phyloP scores from a whole-genome alignment of 2,329 filamentous ascomycete genomes.

The Cytospora schulzeri region DNA sequence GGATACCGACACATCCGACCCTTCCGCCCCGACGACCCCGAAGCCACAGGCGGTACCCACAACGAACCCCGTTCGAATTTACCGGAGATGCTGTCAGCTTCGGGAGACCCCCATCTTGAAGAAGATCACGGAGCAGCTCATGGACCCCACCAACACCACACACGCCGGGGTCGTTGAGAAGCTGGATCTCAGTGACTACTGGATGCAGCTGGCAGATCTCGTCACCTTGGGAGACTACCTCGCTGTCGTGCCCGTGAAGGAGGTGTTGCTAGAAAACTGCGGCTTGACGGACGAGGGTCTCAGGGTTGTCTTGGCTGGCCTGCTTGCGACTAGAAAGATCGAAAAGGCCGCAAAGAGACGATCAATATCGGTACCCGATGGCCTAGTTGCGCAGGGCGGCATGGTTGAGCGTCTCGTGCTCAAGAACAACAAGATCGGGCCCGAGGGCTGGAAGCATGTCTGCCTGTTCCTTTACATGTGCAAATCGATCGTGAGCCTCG shows the following conservation, averaged over 20 bases:
- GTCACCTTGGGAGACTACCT: slow-evolving; percentile 91
- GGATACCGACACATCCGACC: slow-evolving; percentile 63
- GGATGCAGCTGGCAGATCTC: slow-evolving; percentile 80
- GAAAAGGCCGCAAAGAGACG: slow-evolving; percentile 50
- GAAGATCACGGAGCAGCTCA: slow-evolving; percentile 86
- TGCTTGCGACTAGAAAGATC: slow-evolving; percentile 76
- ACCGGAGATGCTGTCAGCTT: slow-evolving; percentile 90
- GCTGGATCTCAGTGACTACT: slow-evolving; percentile 82
- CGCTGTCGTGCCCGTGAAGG: slow-evolving; percentile 87
- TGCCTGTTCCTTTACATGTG: slow-evolving; percentile 90
- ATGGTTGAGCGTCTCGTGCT: slow-evolving; percentile 84
- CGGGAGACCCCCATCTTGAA: slow-evolving; percentile 91
- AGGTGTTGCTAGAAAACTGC: slow-evolving; percentile 84
- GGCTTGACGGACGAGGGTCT: slow-evolving; percentile 85
- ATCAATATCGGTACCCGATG: slow-evolving; percentile 41
- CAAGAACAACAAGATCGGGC: slow-evolving; percentile 88
- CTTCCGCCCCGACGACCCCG: slow-evolving; percentile 38
- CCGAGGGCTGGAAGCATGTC: slow-evolving; percentile 89
- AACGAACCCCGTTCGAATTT: slow-evolving; percentile 89
- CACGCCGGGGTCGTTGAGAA: slow-evolving; percentile 75
- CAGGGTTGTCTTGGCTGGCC: slow-evolving; percentile 80
- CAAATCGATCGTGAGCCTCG: slow-evolving; percentile 79
- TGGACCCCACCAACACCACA: slow-evolving; percentile 66
- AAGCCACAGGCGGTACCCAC: slow-evolving; percentile 72
- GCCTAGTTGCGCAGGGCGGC: slow-evolving; percentile 58